A percentile compares a stretch with the other conserved stretches of the same genome.
Conservation (phyloP, 2,329 filamentous ascomycete species). For the Waltergamsia citrina region DNA sequence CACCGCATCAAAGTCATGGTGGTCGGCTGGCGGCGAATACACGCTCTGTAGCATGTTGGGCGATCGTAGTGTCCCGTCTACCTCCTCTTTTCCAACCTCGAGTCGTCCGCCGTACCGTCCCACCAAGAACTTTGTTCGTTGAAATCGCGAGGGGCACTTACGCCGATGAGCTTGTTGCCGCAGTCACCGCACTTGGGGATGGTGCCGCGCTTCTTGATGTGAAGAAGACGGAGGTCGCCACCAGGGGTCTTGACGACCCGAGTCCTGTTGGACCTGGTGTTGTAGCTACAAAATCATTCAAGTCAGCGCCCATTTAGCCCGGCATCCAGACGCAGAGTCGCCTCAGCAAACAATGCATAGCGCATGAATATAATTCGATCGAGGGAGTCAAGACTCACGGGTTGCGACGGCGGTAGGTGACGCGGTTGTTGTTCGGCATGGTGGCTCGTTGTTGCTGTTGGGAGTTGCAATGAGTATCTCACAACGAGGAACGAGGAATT, state of each 20-base stretch:
- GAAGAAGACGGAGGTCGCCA: slow-evolving; percentile 88
- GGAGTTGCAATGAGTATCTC: slow-evolving; percentile 19
- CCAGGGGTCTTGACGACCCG: slow-evolving; percentile 94
- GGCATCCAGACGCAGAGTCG: too few relatives aligned
- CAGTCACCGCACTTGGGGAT: slow-evolving; percentile 99
- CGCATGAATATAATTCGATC: slow-evolving; percentile 2
- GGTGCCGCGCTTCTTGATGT: slow-evolving; percentile 99
- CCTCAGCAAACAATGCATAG: neutral
- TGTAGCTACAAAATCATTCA: slow-evolving; percentile 75
- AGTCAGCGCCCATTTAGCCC: too few relatives aligned
- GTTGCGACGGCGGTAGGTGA: slow-evolving; percentile 69
- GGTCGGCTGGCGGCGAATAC: too few relatives aligned
- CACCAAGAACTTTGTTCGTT: neutral
- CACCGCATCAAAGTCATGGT: too few relatives aligned
- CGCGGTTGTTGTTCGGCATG: slow-evolving; percentile 50
- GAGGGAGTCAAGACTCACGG: slow-evolving; percentile 47
- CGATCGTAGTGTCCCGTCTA: neutral
- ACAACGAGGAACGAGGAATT: slow-evolving; percentile 24
- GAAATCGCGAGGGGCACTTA: slow-evolving; percentile 52
- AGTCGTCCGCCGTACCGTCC: neutral
- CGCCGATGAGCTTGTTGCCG: slow-evolving; percentile 91
- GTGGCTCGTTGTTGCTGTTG: slow-evolving; percentile 33
- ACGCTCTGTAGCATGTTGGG: too few relatives aligned
- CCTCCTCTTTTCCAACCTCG: neutral
- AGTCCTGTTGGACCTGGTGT: slow-evolving; percentile 96